A percentile compares a stretch with the other conserved stretches of the same genome.
phyloP scores from a whole-genome alignment of 805 yeast species.

The Candida pini region DNA sequence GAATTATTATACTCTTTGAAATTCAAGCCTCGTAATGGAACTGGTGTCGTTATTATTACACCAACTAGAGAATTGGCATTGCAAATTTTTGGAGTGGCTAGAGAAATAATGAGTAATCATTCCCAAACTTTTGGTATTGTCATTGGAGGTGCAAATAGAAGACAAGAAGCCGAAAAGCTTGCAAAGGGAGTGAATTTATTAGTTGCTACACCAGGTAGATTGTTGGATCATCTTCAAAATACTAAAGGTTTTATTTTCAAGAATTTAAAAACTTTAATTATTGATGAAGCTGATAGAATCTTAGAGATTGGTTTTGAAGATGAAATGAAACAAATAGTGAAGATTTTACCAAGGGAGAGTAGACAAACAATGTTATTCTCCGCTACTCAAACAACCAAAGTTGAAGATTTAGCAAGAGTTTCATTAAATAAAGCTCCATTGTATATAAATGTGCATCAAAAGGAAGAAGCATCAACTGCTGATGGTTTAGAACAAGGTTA shows the following conservation, averaged over 20 bases:
- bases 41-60: conserved; percentile 92
- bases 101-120: conserved; percentile 86
- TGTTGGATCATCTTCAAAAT: conserved; percentile 93
- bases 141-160: conserved; percentile 96
- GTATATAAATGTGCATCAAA: conserved; percentile 88
- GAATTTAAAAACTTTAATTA: conserved; percentile 87
- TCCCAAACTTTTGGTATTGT: conserved; percentile 94
- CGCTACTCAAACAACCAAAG: too few species aligned
- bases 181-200: conserved; percentile 89
- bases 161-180: conserved; percentile 95
- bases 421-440: conserved; percentile 90
- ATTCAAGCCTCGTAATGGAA: conserved; percentile 97
- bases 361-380: conserved; percentile 97
- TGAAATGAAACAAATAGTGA: conserved; percentile 95
- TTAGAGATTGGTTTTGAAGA: conserved; percentile 98
- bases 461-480: conserved; percentile 81
- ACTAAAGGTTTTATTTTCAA: conserved; percentile 91
- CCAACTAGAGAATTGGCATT: conserved; percentile 98
- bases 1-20: conserved; percentile 85
- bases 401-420: conserved; percentile 94
- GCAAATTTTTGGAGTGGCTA: conserved; percentile 96
- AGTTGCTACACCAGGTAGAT: conserved; percentile 96
- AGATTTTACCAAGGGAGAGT: conserved; percentile 84
- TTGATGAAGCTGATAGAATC: conserved; percentile 98
- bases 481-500: conserved; percentile 98